Base-by-base conservation (phyloP, 1,139 yeast genomes). In the Suhomyces bolitotheri region DNA sequence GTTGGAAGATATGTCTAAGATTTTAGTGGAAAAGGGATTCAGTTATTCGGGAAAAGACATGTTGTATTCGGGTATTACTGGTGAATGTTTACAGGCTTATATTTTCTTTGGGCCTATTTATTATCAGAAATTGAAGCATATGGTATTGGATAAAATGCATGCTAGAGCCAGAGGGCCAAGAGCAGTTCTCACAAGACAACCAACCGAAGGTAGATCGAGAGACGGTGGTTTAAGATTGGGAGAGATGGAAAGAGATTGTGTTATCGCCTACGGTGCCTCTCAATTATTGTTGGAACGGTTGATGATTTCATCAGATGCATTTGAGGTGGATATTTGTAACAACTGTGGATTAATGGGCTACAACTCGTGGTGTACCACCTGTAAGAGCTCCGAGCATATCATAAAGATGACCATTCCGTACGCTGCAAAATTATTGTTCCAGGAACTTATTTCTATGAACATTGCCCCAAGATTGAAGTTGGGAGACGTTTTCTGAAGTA, bases 141-240 rank as follows among this genome's bases (percentile, higher is more conserved):
- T 92, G 99, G 99, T 92, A 34, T 68, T 92, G 64, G 99, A 92
- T 66, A 92, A 94, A 66, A 92, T 92, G 97, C 99, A 92, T 56
- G 98, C 98, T 1, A 85, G 99, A 73, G 97, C 98, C 3, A 80
- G 98, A 60, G 99, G 99, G 41, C 99, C 99, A 38, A 80, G 97
- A 50, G 98, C 98, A 0, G 98, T 94, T 14, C 73, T 92, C 45
- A 92, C 99, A 3, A 82, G 99, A 64, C 99, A 92, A 64, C 99
- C 99, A 7, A 97, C 92, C 40, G 99, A 94, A 66, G 99, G 99
- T 81, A 82, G 98, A 68, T 90, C 97, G 16, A 80, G 98, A 70
- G 98, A 92, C 66, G 99, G 99, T 79, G 99, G 99, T 51, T 74
- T 92, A 62, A 89, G 99, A 67, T 94, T 92, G 78, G 99, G 99